Evolutionary conservation across 73 alveolate species (phyloP), one percentile per base, ranked within the genome.

Genomic region (Paramecium octaurelia): DNA sequence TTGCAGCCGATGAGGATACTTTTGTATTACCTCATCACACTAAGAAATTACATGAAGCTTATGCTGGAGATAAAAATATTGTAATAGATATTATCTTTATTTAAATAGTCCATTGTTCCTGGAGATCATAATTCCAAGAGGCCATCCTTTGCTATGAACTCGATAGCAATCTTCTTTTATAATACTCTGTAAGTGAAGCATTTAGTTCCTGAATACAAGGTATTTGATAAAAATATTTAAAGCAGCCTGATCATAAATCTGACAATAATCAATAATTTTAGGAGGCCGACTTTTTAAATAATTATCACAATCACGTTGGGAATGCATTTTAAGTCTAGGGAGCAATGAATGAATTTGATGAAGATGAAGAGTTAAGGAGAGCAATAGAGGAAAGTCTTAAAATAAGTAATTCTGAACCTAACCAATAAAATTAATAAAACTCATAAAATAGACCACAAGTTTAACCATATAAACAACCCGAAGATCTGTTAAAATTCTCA

Each of bases 11-110:
- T 34, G 96, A 96, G 58, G 99, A 99, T 95, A 97, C 96, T 46
- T 97, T 98, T 93, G 98, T 99, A 34, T 88, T 86, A 21, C 99
- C 99, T 0, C 96, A 95, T 77, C 99, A 99, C 92, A 91, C 99
- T 20, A 89, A 96, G 50, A 98, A 93, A 64, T 93, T 99, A 44
- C 96, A 95, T 93, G 98, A 97, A 48, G 96, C 93, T 58, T 99
- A 99, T 93, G 98, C 99, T 7, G 99, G 99, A 8, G 99, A 98
- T 84, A 97, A 97, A 73, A 85, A 96, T 86, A 93, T 97, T n/a
- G 94, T 95, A 80, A 6, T 24, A 0, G 12, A 14, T 24, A 0
- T 80, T 31, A 10, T 8, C 23, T 18, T 10, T 86, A 48, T 68
- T 27, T 68, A 31, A 68, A 23, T 57, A 60, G 93, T 68, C 92